A percentile compares a stretch with the other conserved stretches of the same genome.
Conservation (phyloP, 192 early-diverging fungal genomes). For the Geranomyces variabilis region DNA sequence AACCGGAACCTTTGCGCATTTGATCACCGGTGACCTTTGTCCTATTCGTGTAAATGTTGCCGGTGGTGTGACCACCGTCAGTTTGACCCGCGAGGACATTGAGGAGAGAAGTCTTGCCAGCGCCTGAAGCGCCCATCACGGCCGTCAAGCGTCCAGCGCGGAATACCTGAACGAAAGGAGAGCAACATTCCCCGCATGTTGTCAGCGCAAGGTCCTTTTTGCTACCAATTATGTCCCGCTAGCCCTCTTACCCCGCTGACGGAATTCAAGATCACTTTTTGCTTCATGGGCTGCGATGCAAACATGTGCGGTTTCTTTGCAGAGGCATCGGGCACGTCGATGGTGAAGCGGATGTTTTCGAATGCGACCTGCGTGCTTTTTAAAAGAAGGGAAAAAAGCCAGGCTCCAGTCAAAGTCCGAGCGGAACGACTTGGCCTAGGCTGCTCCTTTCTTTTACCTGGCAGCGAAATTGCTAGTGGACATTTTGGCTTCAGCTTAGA, state of each 20-base stretch:
- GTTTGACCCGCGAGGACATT: conserved; percentile 56
- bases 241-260: conserved; percentile 4
- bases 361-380: conserved; percentile 10
- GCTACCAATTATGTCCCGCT: neutral
- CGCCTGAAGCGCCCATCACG: conserved; percentile 88
- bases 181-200: no score
- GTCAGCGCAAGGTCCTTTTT: neutral
- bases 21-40: conserved; percentile 50
- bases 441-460: no score
- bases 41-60: conserved; percentile 64
- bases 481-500: no score
- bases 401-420: no score
- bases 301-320: neutral
- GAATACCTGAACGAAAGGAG: conserved; percentile 27
- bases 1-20: conserved; percentile 59
- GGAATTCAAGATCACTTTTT: conserved; percentile 4
- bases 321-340: neutral
- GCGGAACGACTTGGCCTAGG: no score
- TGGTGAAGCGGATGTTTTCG: conserved; percentile 5
- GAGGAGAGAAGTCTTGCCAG: conserved; percentile 59
- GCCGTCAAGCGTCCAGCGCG: conserved; percentile 75
- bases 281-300: neutral
- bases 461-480: no score
- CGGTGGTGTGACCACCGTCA: conserved; percentile 48
- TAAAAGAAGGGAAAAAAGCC: no score